A percentile compares a stretch with the other conserved stretches of the same genome.
Conservation (phyloP, 2,329 filamentous ascomycete species). For the Microdochium paspali region DNA sequence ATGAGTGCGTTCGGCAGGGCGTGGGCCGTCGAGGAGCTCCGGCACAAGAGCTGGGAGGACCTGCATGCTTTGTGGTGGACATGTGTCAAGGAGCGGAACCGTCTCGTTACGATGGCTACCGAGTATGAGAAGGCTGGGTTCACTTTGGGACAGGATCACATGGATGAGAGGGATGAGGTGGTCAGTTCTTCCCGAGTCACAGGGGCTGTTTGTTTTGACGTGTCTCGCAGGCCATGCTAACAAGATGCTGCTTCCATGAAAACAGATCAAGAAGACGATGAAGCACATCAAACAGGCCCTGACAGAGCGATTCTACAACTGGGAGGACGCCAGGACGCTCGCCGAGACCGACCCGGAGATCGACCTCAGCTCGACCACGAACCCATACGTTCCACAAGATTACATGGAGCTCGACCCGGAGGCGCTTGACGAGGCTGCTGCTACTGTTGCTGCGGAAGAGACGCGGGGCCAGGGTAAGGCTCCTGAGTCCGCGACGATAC, state of each 20-base stretch:
- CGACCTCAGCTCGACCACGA: slow-evolving; percentile 40
- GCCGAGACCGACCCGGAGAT: slow-evolving; percentile 60
- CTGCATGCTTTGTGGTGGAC: slow-evolving; percentile 91
- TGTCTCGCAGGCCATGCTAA: slow-evolving; percentile 4
- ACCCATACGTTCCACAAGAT: slow-evolving; percentile 37
- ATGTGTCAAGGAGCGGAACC: slow-evolving; percentile 84
- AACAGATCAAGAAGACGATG: slow-evolving; percentile 68
- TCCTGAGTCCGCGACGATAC: not conserved
- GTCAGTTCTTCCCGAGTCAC: slow-evolving; percentile 41
- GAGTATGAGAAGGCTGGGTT: slow-evolving; percentile 59
- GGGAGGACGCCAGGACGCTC: slow-evolving; percentile 64
- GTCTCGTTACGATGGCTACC: slow-evolving; percentile 54
- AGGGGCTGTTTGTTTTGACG: too few relatives aligned
- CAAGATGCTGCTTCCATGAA: not conserved
- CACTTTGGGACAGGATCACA: slow-evolving; percentile 66
- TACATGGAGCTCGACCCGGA: slow-evolving; percentile 24
- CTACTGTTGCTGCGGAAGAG: slow-evolving; percentile 21
- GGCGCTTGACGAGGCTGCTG: too few relatives aligned
- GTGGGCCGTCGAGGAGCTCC: slow-evolving; percentile 80
- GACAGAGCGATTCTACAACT: slow-evolving; percentile 82
- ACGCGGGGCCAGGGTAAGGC: slow-evolving; percentile 3
- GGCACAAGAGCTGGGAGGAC: slow-evolving; percentile 88
- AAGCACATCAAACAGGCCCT: slow-evolving; percentile 73
- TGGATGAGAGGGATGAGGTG: slow-evolving; percentile 49
- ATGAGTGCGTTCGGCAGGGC: slow-evolving; percentile 64